Conservation (phyloP, 1,139 yeast genomes). For the Torulaspora globosa region DNA sequence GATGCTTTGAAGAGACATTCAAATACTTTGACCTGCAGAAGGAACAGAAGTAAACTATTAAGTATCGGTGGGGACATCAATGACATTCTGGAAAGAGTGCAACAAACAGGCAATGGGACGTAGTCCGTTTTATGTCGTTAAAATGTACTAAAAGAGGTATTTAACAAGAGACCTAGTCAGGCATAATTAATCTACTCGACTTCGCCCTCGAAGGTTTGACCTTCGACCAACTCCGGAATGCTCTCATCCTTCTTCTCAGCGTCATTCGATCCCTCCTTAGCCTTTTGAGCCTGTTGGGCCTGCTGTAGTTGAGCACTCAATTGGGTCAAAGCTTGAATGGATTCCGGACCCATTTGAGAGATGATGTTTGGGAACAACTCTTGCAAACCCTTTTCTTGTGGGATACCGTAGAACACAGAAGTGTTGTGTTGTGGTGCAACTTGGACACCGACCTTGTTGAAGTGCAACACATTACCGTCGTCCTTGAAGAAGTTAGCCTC, state of each 20-base stretch:
- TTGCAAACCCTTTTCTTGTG: constrained; percentile 88
- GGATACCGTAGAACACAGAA: constrained; percentile 91
- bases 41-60: constrained; percentile 53
- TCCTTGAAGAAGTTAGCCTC: constrained; percentile 98
- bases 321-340: constrained; percentile 82
- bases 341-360: constrained; percentile 96
- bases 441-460: constrained; percentile 93
- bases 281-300: constrained; percentile 51
- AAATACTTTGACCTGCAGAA: constrained; percentile 67
- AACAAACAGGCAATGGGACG: constrained; percentile 15
- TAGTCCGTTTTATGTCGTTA: background rate
- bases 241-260: constrained; percentile 49
- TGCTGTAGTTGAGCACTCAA: constrained; percentile 84
- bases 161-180: constrained; percentile 6
- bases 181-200: constrained; percentile 50
- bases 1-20: constrained; percentile 73
- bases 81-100: constrained; percentile 30
- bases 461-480: constrained; percentile 93
- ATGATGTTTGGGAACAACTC: constrained; percentile 93
- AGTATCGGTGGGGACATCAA: constrained; percentile 32
- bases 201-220: constrained; percentile 84
- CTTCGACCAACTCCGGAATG: constrained; percentile 93
- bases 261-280: constrained; percentile 43
- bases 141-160: constrained; percentile 6
- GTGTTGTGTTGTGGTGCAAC: constrained; percentile 89